Evolutionary conservation across 2,329 filamentous ascomycete genomes (phyloP).

Genomic region (Grosmannia serpens): DNA sequence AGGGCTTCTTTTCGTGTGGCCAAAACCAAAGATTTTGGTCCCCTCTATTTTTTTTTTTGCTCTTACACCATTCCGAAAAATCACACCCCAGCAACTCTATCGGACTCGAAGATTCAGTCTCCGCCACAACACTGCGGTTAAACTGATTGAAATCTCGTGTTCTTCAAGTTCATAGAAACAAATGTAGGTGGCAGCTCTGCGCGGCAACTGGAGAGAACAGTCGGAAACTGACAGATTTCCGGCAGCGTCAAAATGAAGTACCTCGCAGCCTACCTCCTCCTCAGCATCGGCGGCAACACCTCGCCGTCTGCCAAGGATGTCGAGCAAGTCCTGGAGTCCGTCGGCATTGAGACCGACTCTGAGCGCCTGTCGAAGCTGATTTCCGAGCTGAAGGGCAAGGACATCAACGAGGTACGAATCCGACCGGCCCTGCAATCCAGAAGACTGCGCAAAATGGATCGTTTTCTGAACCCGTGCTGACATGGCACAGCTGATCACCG

Average conservation of each 20-base stretch:
- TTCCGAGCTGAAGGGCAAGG: slow-evolving; percentile 83
- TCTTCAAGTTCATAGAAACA: slow-evolving; percentile 33
- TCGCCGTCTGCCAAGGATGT: slow-evolving; percentile 76
- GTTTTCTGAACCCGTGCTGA: not conserved
- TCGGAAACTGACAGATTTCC: not conserved
- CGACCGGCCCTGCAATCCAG: too few species aligned
- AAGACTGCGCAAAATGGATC: not conserved
- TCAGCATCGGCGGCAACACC: slow-evolving; percentile 85
- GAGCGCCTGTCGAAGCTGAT: slow-evolving; percentile 81
- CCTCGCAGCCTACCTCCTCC: slow-evolving; percentile 97
- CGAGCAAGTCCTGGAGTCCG: slow-evolving; percentile 80
- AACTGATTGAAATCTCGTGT: slow-evolving; percentile 98
- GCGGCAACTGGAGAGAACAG: not conserved
- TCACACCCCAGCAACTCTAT: slow-evolving; percentile 2
- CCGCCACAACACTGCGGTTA: slow-evolving; percentile 87
- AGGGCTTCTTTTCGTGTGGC: slow-evolving; percentile 2
- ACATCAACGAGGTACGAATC: slow-evolving; percentile 52
- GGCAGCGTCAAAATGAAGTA: slow-evolving; percentile 84
- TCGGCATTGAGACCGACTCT: slow-evolving; percentile 86
- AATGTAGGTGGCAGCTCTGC: slow-evolving; percentile 15
- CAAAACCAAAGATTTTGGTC: not conserved
- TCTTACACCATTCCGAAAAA: slow-evolving; percentile 3
- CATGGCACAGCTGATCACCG: slow-evolving; percentile 57
- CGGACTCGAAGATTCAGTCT: slow-evolving; percentile 98
- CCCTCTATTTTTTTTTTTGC: slow-evolving; percentile 2